Conservation (phyloP, 108 stramenopile genomes). For the Nitzschia putrida region DNA sequence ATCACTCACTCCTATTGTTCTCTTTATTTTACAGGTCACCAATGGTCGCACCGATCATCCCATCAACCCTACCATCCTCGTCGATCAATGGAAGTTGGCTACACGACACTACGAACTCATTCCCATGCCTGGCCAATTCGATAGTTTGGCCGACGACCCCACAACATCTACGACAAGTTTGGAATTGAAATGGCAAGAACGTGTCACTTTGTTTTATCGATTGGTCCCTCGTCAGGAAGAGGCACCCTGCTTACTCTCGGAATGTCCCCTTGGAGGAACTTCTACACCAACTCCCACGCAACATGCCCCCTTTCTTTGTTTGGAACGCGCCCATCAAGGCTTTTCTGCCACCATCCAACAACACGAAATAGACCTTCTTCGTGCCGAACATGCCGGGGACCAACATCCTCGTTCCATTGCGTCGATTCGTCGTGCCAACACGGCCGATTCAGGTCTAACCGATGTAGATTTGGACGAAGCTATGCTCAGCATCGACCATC, state of each 20-base stretch:
- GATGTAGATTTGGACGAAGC: background rate
- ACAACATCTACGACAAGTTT: slow-evolving; percentile 33
- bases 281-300: background rate
- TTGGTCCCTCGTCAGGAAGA: slow-evolving; percentile 48
- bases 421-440: slow-evolving; percentile 78
- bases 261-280: slow-evolving; percentile 41
- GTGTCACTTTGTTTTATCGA: slow-evolving; percentile 68
- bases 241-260: slow-evolving; percentile 44
- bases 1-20: background rate
- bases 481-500: slow-evolving; percentile 34
- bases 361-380: slow-evolving; percentile 21
- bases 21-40: too few relatives aligned
- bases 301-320: slow-evolving; percentile 63
- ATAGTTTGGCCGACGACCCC: too few relatives aligned
- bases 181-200: slow-evolving; percentile 79
- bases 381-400: slow-evolving; percentile 51
- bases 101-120: slow-evolving; percentile 69
- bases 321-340: slow-evolving; percentile 63
- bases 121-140: slow-evolving; percentile 59
- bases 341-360: slow-evolving; percentile 45
- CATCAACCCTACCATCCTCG: slow-evolving; percentile 46
- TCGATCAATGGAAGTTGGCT: slow-evolving; percentile 69
- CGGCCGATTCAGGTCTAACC: slow-evolving; percentile 1
- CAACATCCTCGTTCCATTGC: slow-evolving; percentile 74
- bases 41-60: slow-evolving; percentile 81